These are phyloP conservation scores for Primulina tabacum DNA, from an alignment of 257 asterid genomes.

Conservation along the genomic window DNA sequence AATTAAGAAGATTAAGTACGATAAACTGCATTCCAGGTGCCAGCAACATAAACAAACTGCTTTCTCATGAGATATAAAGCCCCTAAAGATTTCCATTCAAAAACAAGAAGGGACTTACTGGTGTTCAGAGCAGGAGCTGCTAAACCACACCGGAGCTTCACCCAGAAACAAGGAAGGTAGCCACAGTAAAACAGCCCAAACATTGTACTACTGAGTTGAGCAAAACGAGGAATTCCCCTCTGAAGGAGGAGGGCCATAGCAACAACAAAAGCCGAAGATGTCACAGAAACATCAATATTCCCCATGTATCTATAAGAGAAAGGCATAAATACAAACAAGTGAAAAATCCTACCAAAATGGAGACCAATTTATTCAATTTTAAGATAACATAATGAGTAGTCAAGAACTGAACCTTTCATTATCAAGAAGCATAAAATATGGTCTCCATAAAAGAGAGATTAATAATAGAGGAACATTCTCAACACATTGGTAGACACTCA, in stretches of 20 bases:
- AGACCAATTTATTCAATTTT: neutral
- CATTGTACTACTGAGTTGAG: constrained; percentile 92
- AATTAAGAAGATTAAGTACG: neutral
- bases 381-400: constrained; percentile 14
- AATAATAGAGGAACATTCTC: neutral
- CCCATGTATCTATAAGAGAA: constrained; percentile 65
- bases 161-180: constrained; percentile 99
- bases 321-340: constrained; percentile 24
- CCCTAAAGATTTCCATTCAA: constrained; percentile 18
- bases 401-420: constrained; percentile 1
- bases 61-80: constrained; percentile 15
- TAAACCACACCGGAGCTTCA: constrained; percentile 84
- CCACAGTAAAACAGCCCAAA: constrained; percentile 97
- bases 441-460: neutral
- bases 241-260: constrained; percentile 73
- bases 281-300: constrained; percentile 84
- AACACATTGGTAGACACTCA: neutral
- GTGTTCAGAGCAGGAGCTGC: constrained; percentile 82
- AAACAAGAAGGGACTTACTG: constrained; percentile 44
- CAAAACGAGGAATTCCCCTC: constrained; percentile 87
- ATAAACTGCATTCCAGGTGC: constrained; percentile 4
- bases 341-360: constrained; percentile 14
- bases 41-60: constrained; percentile 14
- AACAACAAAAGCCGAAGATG: constrained; percentile 89
- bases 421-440: neutral